Percentiles rank a stretch among this genome's conserved stretches.
Evolutionary conservation across 495 filamentous ascomycete species (phyloP).

Genomic region (Recurvomyces mirabilis): DNA sequence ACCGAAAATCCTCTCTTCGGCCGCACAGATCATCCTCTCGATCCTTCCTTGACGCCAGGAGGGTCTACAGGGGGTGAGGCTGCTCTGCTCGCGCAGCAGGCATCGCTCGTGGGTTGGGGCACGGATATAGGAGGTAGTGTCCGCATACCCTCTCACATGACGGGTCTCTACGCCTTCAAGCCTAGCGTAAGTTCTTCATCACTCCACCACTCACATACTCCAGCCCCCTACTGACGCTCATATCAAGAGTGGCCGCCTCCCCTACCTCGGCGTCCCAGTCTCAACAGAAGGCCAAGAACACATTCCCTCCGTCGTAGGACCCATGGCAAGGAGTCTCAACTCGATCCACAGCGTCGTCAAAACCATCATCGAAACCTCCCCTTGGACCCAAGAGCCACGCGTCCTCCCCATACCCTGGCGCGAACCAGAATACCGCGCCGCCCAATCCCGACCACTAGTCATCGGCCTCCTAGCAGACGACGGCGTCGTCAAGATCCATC

Average conservation of each 20-base stretch:
- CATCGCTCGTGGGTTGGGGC: slow-evolving; percentile 27
- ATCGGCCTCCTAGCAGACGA: slow-evolving; percentile 4
- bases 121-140: slow-evolving; percentile 25
- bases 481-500: slow-evolving; percentile 5
- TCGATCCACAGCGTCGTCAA: slow-evolving; percentile 41
- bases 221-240: not conserved
- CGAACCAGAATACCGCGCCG: not conserved
- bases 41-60: slow-evolving; percentile 48
- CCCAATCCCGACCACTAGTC: not conserved
- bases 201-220: not conserved
- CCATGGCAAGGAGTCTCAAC: slow-evolving; percentile 35
- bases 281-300: slow-evolving; percentile 21
- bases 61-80: slow-evolving; percentile 51
- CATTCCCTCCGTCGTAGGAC: slow-evolving; percentile 41
- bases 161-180: slow-evolving; percentile 24
- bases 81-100: slow-evolving; percentile 36
- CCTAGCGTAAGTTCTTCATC: slow-evolving; percentile 18
- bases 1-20: slow-evolving; percentile 52
- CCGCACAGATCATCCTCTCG: slow-evolving; percentile 51
- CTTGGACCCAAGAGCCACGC: slow-evolving; percentile 37
- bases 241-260: slow-evolving; percentile 17
- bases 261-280: slow-evolving; percentile 5
- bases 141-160: slow-evolving; percentile 25
- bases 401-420: slow-evolving; percentile 41
- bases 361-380: slow-evolving; percentile 37